A percentile compares a stretch with the other conserved stretches of the same genome.
Conservation (phyloP, 768 basidiomycete genomes). For the Pluteus cervinus region DNA sequence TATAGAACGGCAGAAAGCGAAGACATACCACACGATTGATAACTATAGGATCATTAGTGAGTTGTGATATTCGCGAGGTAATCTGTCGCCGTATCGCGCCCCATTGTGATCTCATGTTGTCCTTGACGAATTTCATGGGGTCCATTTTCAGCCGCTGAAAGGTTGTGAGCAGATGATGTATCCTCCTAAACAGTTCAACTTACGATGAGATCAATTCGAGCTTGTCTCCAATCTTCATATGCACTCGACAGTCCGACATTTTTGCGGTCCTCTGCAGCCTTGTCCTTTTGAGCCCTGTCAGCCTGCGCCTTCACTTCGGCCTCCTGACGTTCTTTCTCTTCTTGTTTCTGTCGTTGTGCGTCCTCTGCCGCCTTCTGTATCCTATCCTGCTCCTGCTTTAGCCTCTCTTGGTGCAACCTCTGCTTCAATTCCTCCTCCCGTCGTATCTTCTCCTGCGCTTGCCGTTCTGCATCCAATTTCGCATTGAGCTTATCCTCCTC, state of each 20-base stretch:
- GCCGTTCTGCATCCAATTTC: slow-evolving; percentile 52
- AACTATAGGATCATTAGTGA: slow-evolving; percentile 62
- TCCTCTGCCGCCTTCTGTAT: slow-evolving; percentile 27
- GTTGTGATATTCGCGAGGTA: slow-evolving; percentile 81
- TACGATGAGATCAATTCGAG: slow-evolving; percentile 51
- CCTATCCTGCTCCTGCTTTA: slow-evolving; percentile 42
- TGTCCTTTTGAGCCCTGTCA: too few species aligned
- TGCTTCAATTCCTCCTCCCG: slow-evolving; percentile 40
- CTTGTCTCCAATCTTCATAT: slow-evolving; percentile 60
- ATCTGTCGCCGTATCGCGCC: slow-evolving; percentile 68
- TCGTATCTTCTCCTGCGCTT: slow-evolving; percentile 41
- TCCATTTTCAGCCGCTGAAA: slow-evolving; percentile 64
- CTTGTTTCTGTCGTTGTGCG: slow-evolving; percentile 26
- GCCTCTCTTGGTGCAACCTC: slow-evolving; percentile 35
- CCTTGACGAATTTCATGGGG: slow-evolving; percentile 60
- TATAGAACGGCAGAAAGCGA: slow-evolving; percentile 6
- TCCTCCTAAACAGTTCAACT: slow-evolving; percentile 9
- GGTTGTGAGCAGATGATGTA: slow-evolving; percentile 4
- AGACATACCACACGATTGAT: slow-evolving; percentile 61
- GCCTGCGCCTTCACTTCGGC: slow-evolving; percentile 30
- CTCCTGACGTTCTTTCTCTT: slow-evolving; percentile 30
- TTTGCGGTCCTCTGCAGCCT: slow-evolving; percentile 34
- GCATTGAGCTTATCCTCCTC: slow-evolving; percentile 57
- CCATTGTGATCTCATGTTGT: slow-evolving; percentile 55
- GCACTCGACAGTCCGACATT: slow-evolving; percentile 46